phyloP scores from a whole-genome alignment of 2,329 filamentous ascomycete genomes.

The Bretziella fagacearum region DNA sequence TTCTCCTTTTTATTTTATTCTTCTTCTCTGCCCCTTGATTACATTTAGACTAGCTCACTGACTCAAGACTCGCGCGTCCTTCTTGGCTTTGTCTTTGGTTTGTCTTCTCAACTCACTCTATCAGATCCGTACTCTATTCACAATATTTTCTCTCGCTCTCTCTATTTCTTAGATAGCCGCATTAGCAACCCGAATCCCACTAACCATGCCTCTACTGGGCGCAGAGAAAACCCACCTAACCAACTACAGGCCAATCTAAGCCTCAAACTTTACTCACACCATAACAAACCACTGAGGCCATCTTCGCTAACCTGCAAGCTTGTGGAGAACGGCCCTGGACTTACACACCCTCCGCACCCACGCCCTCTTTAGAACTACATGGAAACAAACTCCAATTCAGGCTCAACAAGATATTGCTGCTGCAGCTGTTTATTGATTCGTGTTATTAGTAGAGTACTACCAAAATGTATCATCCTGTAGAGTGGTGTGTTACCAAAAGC shows the following conservation, averaged over 20 bases:
- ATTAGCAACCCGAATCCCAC: neutral
- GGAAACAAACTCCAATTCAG: neutral
- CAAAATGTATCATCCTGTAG: no score
- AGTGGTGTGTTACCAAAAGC: no score
- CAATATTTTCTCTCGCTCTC: neutral
- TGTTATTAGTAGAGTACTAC: no score
- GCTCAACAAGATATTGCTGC: no score
- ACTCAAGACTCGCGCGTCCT: no score
- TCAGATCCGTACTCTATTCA: neutral
- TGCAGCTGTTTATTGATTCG: no score
- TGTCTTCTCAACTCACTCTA: neutral
- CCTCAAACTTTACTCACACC: neutral
- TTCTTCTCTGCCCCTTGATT: no score
- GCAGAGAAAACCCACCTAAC: neutral
- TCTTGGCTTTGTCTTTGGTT: neutral
- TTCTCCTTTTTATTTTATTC: neutral
- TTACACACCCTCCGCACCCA: no score
- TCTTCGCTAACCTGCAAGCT: neutral
- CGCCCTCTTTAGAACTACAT: neutral
- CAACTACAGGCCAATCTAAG: neutral
- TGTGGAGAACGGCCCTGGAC: neutral
- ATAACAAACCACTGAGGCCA: neutral
- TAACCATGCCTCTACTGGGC: no score
- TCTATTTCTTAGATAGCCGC: slow-evolving; percentile 1
- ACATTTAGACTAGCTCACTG: no score